Conservation (phyloP, 2,329 filamentous ascomycete genomes). For the Penicillium olsonii region DNA sequence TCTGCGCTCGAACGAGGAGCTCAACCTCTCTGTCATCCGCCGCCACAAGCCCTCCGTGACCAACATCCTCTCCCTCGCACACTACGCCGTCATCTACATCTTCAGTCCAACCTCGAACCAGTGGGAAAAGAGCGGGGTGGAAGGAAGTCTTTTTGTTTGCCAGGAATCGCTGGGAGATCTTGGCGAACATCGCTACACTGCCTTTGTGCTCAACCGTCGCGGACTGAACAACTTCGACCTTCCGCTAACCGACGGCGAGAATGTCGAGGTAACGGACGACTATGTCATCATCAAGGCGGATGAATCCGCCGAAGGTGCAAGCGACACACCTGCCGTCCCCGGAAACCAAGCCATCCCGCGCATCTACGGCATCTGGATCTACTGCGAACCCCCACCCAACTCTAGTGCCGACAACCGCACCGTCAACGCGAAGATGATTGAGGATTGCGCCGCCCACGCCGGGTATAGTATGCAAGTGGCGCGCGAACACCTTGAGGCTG, state of each 20-base stretch:
- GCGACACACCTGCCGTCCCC: conserved; percentile 13
- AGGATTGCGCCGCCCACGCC: conserved; percentile 56
- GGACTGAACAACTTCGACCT: conserved; percentile 71
- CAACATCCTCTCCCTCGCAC: conserved; percentile 75
- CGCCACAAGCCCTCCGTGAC: conserved; percentile 76
- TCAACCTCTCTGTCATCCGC: conserved; percentile 82
- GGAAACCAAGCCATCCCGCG: conserved; percentile 26
- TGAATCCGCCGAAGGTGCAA: conserved; percentile 29
- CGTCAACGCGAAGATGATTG: conserved; percentile 56
- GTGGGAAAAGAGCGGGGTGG: conserved; percentile 85
- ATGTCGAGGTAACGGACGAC: conserved; percentile 66
- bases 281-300: conserved; percentile 61
- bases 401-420: conserved; percentile 56
- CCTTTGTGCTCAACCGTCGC: conserved; percentile 73
- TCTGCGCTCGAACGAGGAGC: conserved; percentile 72
- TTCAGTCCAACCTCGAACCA: conserved; percentile 65
- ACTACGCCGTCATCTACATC: conserved; percentile 82
- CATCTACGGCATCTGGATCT: conserved; percentile 66
- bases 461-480: conserved; percentile 51
- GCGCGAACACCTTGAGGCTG: conserved; percentile 40
- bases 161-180: conserved; percentile 52
- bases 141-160: conserved; percentile 89
- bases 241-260: conserved; percentile 57
- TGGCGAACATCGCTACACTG: conserved; percentile 53
- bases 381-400: conserved; percentile 58